A percentile compares a stretch with the other conserved stretches of the same genome.
phyloP scores from a whole-genome alignment of 306 rosid genomes.

The Urtica urens region DNA sequence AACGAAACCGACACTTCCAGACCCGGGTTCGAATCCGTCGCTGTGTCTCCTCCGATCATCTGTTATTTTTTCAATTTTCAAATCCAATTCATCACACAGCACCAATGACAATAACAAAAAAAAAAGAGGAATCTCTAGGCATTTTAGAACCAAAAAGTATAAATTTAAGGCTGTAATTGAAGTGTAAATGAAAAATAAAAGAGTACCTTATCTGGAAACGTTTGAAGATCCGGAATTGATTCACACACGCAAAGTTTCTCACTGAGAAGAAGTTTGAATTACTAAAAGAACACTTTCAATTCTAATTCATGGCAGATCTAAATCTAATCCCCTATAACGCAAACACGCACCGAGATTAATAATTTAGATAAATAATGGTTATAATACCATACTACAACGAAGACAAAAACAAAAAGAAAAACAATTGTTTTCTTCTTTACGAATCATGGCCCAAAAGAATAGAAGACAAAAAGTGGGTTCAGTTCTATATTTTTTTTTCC shows the following conservation, averaged over 20 bases:
- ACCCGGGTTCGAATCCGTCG: constrained; percentile 38
- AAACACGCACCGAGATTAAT: constrained; percentile 26
- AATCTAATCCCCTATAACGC: constrained; percentile 34
- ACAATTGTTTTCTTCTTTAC: not conserved
- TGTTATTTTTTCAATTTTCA: constrained; percentile 21
- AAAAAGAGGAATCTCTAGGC: not conserved
- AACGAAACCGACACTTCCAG: constrained; percentile 88
- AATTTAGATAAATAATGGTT: not conserved
- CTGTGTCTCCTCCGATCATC: constrained; percentile 66
- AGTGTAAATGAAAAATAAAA: constrained; percentile 12
- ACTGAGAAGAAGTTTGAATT: constrained; percentile 8
- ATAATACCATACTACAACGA: too few species aligned
- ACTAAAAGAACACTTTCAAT: constrained; percentile 17
- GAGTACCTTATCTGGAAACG: constrained; percentile 46
- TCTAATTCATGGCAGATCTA: constrained; percentile 11
- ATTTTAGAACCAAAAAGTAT: constrained; percentile 2
- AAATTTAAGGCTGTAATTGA: constrained; percentile 12
- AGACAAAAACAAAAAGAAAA: constrained; percentile 37
- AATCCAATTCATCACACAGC: too few species aligned
- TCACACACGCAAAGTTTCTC: constrained; percentile 39
- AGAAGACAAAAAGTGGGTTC: constrained; percentile 30
- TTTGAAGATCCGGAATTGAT: constrained; percentile 36
- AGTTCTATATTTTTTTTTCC: constrained; percentile 2
- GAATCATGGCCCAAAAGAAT: constrained; percentile 11
- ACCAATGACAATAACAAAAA: constrained; percentile 19